A percentile compares a stretch with the other conserved stretches of the same genome.
phyloP scores from a whole-genome alignment of 1,139 yeast species.

The Saccharomycopsis hybrid region DNA sequence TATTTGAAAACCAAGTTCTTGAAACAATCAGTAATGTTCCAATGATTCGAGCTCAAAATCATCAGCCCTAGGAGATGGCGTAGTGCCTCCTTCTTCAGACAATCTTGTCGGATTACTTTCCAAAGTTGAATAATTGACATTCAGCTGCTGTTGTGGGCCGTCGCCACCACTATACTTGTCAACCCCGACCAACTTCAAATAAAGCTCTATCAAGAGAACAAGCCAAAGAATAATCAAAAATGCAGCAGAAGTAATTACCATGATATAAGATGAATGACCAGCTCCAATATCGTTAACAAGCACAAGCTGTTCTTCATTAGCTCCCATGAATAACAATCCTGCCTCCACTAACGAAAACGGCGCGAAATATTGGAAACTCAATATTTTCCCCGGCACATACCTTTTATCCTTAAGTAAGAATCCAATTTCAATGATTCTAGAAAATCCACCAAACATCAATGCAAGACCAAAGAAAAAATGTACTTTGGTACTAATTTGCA shows the following conservation, averaged over 20 bases:
- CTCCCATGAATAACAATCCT: slow-evolving; percentile 84
- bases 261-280: slow-evolving; percentile 76
- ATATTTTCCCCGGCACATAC: slow-evolving; percentile 41
- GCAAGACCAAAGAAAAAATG: slow-evolving; percentile 81
- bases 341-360: slow-evolving; percentile 73
- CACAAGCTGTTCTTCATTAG: slow-evolving; percentile 79
- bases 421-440: slow-evolving; percentile 70
- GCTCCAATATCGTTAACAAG: slow-evolving; percentile 69
- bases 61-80: neutral
- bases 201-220: slow-evolving; percentile 48
- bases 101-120: neutral
- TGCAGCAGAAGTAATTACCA: slow-evolving; percentile 70
- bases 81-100: neutral
- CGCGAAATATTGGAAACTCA: slow-evolving; percentile 76
- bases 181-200: slow-evolving; percentile 39
- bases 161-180: slow-evolving; percentile 15
- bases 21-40: too few relatives aligned
- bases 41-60: slow-evolving; percentile 15
- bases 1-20: too few relatives aligned
- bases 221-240: slow-evolving; percentile 67
- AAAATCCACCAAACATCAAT: slow-evolving; percentile 69
- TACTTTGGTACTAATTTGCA: slow-evolving; percentile 73
- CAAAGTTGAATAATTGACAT: slow-evolving; percentile 1
- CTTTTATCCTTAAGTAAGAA: slow-evolving; percentile 58
- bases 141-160: too few relatives aligned